Conservation (phyloP, 306 rosid genomes). For the Hippophae gyantsensis region DNA sequence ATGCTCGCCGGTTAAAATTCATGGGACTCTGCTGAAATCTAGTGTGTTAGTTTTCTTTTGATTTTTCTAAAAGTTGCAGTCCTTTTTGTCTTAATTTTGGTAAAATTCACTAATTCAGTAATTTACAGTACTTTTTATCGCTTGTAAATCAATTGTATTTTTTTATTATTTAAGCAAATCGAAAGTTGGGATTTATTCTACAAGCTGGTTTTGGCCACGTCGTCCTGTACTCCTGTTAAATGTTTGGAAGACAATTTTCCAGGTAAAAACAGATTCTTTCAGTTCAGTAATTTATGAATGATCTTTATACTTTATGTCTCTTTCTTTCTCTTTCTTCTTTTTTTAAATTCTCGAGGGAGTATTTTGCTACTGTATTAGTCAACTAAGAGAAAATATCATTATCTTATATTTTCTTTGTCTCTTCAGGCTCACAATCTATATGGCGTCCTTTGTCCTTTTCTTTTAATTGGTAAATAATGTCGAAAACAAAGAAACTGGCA, state of each 20-base stretch:
- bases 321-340: not conserved
- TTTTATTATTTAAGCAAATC: not conserved
- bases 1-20: not conserved
- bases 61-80: not conserved
- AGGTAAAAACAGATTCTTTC: conserved; percentile 13
- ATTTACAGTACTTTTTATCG: not conserved
- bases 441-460: too few relatives aligned
- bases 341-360: too few relatives aligned
- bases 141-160: not conserved
- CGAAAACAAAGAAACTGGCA: too few relatives aligned
- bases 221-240: conserved; percentile 2
- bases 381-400: too few relatives aligned
- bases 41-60: not conserved
- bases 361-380: too few relatives aligned
- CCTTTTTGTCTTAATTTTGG: not conserved
- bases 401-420: too few relatives aligned
- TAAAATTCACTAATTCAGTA: not conserved
- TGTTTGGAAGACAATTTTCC: conserved; percentile 10
- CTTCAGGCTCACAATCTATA: too few relatives aligned
- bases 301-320: not conserved
- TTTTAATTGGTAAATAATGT: too few relatives aligned
- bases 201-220: conserved; percentile 3
- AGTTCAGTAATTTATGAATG: conserved; percentile 2
- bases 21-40: not conserved
- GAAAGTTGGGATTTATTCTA: not conserved